A percentile compares a stretch with the other conserved stretches of the same genome.
Evolutionary conservation across 129 eudicot genomes (phyloP).

Genomic region (Centaurea solstitialis): DNA sequence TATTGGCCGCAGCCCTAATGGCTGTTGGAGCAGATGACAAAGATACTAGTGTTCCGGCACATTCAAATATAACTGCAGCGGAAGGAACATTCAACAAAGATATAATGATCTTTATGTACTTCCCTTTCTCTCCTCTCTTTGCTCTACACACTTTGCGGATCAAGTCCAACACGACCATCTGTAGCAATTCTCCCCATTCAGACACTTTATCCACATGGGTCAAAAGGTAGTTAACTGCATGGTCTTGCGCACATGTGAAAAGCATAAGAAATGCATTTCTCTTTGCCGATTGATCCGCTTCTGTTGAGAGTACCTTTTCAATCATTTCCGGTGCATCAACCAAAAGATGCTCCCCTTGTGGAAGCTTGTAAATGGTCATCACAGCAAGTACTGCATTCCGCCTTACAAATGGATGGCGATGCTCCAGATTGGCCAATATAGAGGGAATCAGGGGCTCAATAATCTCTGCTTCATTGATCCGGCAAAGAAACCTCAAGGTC

Average conservation of each 20-base stretch:
- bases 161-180: conserved; percentile 90
- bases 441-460: conserved; percentile 90
- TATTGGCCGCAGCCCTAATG: conserved; percentile 73
- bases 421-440: conserved; percentile 74
- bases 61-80: conserved; percentile 72
- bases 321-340: conserved; percentile 90
- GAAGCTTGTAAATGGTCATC: conserved; percentile 84
- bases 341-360: conserved; percentile 84
- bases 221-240: conserved; percentile 75
- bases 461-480: conserved; percentile 71
- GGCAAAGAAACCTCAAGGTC: conserved; percentile 80
- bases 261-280: conserved; percentile 95
- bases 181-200: conserved; percentile 89
- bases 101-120: conserved; percentile 64
- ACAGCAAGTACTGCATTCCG: conserved; percentile 87
- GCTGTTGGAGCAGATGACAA: conserved; percentile 83
- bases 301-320: conserved; percentile 70
- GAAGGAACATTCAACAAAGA: conserved; percentile 72
- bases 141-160: conserved; percentile 71
- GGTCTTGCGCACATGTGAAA: conserved; percentile 83
- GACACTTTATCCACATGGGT: conserved; percentile 71
- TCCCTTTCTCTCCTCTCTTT: conserved; percentile 70
- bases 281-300: conserved; percentile 84
- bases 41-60: conserved; percentile 82
- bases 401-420: conserved; percentile 75